Conservation (phyloP, 495 filamentous ascomycete genomes). For the Clavariopsis aquatica region DNA sequence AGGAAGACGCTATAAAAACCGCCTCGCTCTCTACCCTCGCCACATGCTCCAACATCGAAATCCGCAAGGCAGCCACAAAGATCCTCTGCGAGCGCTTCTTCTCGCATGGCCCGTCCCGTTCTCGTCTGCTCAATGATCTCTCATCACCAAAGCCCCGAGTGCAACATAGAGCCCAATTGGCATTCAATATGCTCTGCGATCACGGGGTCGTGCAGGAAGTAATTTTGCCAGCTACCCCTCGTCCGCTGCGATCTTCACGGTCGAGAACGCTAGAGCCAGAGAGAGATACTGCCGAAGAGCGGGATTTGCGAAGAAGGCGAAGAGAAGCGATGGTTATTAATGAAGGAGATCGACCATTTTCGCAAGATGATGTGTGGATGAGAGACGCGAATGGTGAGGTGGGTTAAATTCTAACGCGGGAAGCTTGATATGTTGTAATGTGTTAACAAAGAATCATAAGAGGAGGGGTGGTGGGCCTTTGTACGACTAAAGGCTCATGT, state of each 20-base stretch:
- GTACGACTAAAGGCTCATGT: no score
- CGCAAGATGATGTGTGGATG: conserved; percentile 54
- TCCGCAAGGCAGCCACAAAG: conserved; percentile 40
- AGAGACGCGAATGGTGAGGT: conserved; percentile 20
- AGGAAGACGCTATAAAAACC: conserved; percentile 37
- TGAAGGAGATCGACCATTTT: conserved; percentile 59
- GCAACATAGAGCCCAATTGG: conserved; percentile 17
- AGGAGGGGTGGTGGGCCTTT: no score
- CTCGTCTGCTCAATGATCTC: conserved; percentile 25
- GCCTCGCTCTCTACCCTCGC: conserved; percentile 42
- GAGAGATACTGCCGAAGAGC: conserved; percentile 51
- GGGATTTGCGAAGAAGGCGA: conserved; percentile 55
- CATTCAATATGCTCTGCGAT: conserved; percentile 18
- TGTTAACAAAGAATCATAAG: background rate
- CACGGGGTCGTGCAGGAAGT: conserved; percentile 12
- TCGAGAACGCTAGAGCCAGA: background rate
- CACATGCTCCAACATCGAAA: conserved; percentile 38
- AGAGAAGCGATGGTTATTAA: conserved; percentile 67
- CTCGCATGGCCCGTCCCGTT: conserved; percentile 2
- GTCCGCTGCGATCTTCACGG: background rate
- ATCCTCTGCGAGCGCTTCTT: conserved; percentile 40
- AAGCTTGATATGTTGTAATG: background rate
- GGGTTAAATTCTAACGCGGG: conserved; percentile 2
- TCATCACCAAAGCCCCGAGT: conserved; percentile 1
- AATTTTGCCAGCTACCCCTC: background rate